Percentiles rank a stretch among this genome's conserved stretches.
phyloP scores from a whole-genome alignment of 345 rosid species.

The Kernera saxatilis region DNA sequence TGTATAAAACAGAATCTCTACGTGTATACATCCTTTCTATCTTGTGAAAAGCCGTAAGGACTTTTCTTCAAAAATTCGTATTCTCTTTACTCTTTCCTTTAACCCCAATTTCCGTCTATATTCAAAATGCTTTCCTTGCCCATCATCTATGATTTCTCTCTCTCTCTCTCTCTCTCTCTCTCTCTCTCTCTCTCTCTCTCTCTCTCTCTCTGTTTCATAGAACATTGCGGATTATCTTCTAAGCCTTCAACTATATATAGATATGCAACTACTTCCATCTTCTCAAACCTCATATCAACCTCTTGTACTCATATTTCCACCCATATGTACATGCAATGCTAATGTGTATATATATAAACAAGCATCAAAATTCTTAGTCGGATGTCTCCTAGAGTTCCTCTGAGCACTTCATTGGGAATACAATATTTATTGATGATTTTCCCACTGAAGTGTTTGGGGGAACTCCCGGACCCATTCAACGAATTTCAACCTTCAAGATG shows the following conservation, averaged over 20 bases:
- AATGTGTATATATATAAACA: background rate
- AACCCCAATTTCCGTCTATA: conserved; percentile 17
- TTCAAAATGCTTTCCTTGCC: conserved; percentile 10
- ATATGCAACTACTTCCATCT: background rate
- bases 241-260: background rate
- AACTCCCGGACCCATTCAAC: conserved; percentile 16
- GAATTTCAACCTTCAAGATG: background rate
- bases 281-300: background rate
- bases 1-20: conserved; percentile 4
- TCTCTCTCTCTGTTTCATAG: background rate
- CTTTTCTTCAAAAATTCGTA: background rate
- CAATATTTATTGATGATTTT: background rate
- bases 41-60: conserved; percentile 12
- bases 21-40: conserved; percentile 19
- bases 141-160: background rate
- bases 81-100: conserved; percentile 12
- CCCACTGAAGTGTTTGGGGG: conserved; percentile 28
- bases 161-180: background rate
- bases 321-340: background rate
- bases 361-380: background rate
- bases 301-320: no score
- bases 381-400: conserved; percentile 24
- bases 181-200: background rate
- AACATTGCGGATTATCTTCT: background rate
- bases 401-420: conserved; percentile 7